phyloP scores from a whole-genome alignment of 768 basidiomycete species.

The Calocera viscosa region DNA sequence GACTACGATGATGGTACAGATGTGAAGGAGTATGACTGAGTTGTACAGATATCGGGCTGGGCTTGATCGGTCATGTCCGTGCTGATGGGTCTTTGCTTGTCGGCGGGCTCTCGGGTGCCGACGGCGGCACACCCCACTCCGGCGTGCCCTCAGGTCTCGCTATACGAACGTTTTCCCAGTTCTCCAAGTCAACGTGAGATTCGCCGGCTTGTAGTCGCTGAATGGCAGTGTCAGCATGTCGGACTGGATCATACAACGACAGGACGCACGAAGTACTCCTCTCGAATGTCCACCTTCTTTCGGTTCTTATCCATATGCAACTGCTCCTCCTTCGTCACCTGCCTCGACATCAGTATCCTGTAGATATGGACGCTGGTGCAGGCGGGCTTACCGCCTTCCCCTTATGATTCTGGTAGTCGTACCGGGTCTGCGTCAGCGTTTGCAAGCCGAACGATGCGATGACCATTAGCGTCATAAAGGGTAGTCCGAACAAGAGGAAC shows the following conservation, averaged over 20 bases:
- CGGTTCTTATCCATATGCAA: slow-evolving; percentile 54
- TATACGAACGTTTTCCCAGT: slow-evolving; percentile 83
- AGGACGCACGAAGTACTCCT: slow-evolving; percentile 84
- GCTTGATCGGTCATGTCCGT: neutral
- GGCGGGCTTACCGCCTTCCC: slow-evolving; percentile 43
- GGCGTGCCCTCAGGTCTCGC: slow-evolving; percentile 74
- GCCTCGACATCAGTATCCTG: neutral
- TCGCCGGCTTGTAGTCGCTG: slow-evolving; percentile 54
- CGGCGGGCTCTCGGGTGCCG: slow-evolving; percentile 10
- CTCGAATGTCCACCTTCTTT: slow-evolving; percentile 81
- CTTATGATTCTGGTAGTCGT: slow-evolving; percentile 76
- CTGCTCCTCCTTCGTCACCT: slow-evolving; percentile 70
- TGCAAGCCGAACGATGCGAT: slow-evolving; percentile 73
- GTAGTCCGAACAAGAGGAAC: slow-evolving; percentile 55
- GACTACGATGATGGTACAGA: neutral
- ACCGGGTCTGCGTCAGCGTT: slow-evolving; percentile 76
- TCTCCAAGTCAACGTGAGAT: slow-evolving; percentile 36
- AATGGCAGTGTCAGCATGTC: neutral
- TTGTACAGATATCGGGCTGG: neutral
- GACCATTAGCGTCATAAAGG: slow-evolving; percentile 77
- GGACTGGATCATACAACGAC: neutral
- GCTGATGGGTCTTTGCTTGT: neutral
- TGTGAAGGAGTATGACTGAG: neutral
- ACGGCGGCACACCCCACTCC: slow-evolving; percentile 81
- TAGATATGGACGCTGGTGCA: neutral